These are phyloP conservation scores for Pyricularia sp. DNA, from an alignment of 2,329 filamentous ascomycete species.

Conservation along the genomic window DNA sequence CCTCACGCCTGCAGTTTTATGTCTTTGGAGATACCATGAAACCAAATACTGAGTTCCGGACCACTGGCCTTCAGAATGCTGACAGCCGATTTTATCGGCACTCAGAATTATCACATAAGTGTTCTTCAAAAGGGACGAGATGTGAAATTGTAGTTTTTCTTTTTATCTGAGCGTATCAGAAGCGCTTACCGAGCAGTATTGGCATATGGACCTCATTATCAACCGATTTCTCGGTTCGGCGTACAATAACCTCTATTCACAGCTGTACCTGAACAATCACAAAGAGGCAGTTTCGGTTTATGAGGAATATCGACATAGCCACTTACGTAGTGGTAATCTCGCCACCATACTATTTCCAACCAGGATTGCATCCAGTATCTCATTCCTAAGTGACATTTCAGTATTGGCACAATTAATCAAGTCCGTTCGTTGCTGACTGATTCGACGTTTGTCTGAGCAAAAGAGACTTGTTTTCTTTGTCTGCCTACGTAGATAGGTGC, in stretches of 20 bases:
- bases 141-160: not conserved
- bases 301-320: not conserved
- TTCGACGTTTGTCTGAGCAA: not conserved
- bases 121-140: not conserved
- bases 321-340: not conserved
- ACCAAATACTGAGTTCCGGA: too few relatives aligned
- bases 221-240: not conserved
- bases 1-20: too few relatives aligned
- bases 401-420: not conserved
- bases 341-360: not conserved
- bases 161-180: not conserved
- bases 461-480: not conserved
- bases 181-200: not conserved
- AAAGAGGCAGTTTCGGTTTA: not conserved
- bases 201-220: not conserved
- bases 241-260: not conserved
- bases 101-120: not conserved
- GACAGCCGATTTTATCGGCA: not conserved
- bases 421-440: not conserved
- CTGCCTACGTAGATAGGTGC: not conserved
- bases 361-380: not conserved
- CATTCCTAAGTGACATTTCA: not conserved
- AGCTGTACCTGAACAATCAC: not conserved
- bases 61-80: not conserved
- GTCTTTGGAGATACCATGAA: too few relatives aligned